These are phyloP conservation scores for Backusella circina DNA, from an alignment of 192 early-diverging fungal species.

Conservation along the genomic window DNA sequence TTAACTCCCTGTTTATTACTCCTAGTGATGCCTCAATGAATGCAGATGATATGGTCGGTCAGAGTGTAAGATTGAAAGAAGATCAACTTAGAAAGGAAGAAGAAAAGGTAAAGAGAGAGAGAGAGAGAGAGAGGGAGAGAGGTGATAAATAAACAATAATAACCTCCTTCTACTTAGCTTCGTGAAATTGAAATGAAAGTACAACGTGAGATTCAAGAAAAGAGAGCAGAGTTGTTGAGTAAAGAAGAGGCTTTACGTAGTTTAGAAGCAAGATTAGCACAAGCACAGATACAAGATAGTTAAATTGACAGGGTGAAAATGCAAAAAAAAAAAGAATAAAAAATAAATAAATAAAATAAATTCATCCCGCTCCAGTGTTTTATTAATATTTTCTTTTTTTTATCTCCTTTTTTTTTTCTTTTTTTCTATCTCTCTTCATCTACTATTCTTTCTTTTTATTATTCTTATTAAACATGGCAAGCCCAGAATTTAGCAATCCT, in stretches of 20 bases:
- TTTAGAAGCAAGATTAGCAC: slow-evolving; percentile 44
- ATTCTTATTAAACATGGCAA: background rate
- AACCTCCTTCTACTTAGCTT: too few relatives aligned
- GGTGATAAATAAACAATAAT: too few relatives aligned
- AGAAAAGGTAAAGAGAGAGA: slow-evolving; percentile 35
- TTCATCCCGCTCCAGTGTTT: background rate
- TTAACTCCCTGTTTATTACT: background rate
- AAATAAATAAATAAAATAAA: slow-evolving; percentile 3
- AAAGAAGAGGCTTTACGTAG: slow-evolving; percentile 54
- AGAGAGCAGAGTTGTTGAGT: slow-evolving; percentile 50
- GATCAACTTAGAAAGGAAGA: slow-evolving; percentile 54
- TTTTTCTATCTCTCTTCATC: background rate
- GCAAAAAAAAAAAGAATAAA: background rate
- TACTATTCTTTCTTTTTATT: background rate
- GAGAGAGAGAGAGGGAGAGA: too few relatives aligned
- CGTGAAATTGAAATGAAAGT: slow-evolving; percentile 50
- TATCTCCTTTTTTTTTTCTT: background rate
- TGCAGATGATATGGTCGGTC: slow-evolving; percentile 40
- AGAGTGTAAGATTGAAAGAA: slow-evolving; percentile 46
- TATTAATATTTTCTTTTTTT: background rate
- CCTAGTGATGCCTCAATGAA: slow-evolving; percentile 28
- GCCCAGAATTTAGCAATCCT: slow-evolving; percentile 45
- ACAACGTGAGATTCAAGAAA: slow-evolving; percentile 52
- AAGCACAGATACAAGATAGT: slow-evolving; percentile 34
- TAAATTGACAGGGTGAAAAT: slow-evolving; percentile 11